phyloP scores from a whole-genome alignment of 2,329 filamentous ascomycete genomes.

The Lithohypha guttulata region DNA sequence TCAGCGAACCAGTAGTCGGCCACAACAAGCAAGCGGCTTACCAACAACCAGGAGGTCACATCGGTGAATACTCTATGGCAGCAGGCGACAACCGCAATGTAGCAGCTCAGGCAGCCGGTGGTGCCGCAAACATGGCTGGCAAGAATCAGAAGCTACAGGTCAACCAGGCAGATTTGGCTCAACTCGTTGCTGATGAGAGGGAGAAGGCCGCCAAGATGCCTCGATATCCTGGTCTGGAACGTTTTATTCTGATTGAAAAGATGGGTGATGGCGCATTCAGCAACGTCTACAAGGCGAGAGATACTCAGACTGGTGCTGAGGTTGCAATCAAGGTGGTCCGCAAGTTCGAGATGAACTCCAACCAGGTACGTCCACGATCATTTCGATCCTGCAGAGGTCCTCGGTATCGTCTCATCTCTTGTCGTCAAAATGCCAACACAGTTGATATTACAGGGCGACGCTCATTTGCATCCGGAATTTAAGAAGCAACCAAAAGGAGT shows the following conservation, averaged over 20 bases:
- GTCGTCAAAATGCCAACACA: constrained; percentile 40
- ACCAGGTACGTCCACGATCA: constrained; percentile 66
- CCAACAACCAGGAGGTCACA: constrained; percentile 31
- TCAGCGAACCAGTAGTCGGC: constrained; percentile 52
- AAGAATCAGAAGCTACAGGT: constrained; percentile 47
- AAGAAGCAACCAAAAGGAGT: constrained; percentile 89
- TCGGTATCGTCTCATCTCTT: constrained; percentile 20
- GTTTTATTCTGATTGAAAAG: constrained; percentile 83
- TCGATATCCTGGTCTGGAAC: constrained; percentile 69
- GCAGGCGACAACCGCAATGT: constrained; percentile 52
- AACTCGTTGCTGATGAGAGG: constrained; percentile 84
- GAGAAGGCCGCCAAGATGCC: constrained; percentile 78
- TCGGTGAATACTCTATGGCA: constrained; percentile 52
- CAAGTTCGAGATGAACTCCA: constrained; percentile 97
- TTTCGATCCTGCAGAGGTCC: constrained; percentile 19
- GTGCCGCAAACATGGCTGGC: constrained; percentile 52
- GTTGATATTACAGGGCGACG: constrained; percentile 60
- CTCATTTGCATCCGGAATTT: constrained; percentile 91
- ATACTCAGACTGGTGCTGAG: constrained; percentile 56
- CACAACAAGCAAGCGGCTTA: constrained; percentile 36
- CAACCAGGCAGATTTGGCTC: constrained; percentile 50
- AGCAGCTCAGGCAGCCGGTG: constrained; percentile 56
- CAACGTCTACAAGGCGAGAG: constrained; percentile 87
- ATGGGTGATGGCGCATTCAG: constrained; percentile 99
- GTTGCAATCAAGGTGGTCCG: constrained; percentile 98